Conservation (phyloP, 192 early-diverging fungal species). For the Paraglomus brasilianum region DNA sequence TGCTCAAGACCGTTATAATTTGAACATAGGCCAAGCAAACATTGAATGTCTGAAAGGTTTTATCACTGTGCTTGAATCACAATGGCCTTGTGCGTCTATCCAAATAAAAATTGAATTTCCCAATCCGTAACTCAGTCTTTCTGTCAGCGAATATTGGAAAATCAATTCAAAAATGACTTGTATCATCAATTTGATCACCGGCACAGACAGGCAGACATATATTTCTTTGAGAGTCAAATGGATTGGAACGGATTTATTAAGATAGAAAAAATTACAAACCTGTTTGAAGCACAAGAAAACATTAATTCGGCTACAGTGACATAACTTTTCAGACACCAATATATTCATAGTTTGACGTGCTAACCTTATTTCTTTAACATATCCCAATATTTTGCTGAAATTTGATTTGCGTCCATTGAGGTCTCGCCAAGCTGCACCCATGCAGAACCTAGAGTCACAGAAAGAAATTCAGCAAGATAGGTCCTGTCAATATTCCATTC, state of each 20-base stretch:
- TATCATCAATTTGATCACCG: no score
- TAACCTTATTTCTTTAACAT: slow-evolving; percentile 75
- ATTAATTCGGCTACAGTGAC: no score
- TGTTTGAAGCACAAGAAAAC: no score
- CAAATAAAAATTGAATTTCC: neutral
- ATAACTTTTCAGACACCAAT: neutral
- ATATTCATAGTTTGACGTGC: neutral
- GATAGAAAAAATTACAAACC: no score
- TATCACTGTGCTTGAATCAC: neutral
- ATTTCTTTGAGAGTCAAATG: no score
- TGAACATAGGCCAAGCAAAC: neutral
- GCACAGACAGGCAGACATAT: no score
- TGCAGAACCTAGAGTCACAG: slow-evolving; percentile 61
- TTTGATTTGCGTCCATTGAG: slow-evolving; percentile 76
- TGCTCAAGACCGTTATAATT: neutral
- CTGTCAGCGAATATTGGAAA: slow-evolving; percentile 1
- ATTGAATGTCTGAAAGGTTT: neutral
- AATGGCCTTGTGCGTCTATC: neutral
- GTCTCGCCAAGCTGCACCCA: slow-evolving; percentile 87
- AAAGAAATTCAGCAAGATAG: slow-evolving; percentile 17
- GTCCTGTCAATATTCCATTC: neutral
- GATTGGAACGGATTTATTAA: no score
- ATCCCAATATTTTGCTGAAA: slow-evolving; percentile 73
- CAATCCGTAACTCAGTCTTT: neutral
- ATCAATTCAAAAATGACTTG: neutral